Conservation (phyloP, 805 yeast genomes). For the Priceomyces fermenticarens region DNA sequence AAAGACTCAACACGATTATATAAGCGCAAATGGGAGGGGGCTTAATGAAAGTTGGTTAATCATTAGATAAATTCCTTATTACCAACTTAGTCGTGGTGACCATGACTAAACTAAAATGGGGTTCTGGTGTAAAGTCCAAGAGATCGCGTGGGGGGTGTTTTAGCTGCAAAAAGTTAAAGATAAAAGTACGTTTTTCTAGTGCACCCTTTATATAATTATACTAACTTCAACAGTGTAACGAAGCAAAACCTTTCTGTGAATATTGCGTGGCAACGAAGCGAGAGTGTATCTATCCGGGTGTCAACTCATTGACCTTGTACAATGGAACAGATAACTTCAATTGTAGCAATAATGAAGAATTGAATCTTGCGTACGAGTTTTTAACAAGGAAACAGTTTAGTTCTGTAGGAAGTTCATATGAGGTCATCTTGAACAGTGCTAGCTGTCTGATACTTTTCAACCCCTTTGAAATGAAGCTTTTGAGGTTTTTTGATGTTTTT, state of each 20-base stretch:
- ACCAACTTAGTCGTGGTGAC: no score
- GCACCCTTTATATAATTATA: no score
- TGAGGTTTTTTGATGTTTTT: constrained; percentile 18
- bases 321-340: no score
- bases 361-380: no score
- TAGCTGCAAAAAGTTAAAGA: constrained; percentile 13
- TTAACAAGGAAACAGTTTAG: no score
- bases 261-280: constrained; percentile 22
- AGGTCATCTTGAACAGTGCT: constrained; percentile 17
- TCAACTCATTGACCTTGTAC: no score
- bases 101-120: no score
- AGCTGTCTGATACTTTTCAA: constrained; percentile 14
- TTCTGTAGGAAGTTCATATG: constrained; percentile 6
- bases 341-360: no score
- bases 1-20: no score
- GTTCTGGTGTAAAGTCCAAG: neutral
- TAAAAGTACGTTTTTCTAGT: constrained; percentile 7
- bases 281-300: constrained; percentile 16
- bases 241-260: constrained; percentile 23
- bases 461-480: constrained; percentile 9
- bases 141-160: constrained; percentile 7
- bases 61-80: no score
- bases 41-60: no score
- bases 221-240: constrained; percentile 16
- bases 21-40: no score